These are phyloP conservation scores for Pseudozyma hubeiensis DNA, from an alignment of 1,284 basidiomycete species.

Conservation along the genomic window DNA sequence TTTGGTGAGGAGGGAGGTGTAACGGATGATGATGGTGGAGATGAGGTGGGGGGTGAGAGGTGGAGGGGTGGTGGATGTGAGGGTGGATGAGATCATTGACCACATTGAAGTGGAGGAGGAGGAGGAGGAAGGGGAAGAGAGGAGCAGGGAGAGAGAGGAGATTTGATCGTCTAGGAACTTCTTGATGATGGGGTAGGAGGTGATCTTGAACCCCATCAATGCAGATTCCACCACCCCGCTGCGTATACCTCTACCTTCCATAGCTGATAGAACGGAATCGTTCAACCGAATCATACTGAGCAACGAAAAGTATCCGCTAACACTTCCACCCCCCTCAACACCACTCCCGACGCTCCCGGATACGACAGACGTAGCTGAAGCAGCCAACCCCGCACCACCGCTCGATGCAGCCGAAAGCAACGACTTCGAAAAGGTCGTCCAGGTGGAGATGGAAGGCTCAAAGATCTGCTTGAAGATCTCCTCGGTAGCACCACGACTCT, in stretches of 20 bases:
- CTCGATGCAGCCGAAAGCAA: conserved; percentile 27
- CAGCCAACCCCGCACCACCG: not conserved
- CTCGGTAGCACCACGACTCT: conserved; percentile 42
- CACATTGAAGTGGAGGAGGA: conserved; percentile 4
- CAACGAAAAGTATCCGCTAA: conserved; percentile 35
- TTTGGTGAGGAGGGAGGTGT: conserved; percentile 36
- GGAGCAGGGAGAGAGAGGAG: conserved; percentile 19
- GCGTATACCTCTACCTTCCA: conserved; percentile 32
- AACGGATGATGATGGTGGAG: conserved; percentile 18
- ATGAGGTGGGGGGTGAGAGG: not conserved
- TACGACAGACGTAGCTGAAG: conserved; percentile 5
- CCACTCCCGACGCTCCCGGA: not conserved
- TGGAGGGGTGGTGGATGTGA: not conserved
- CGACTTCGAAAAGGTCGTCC: conserved; percentile 38
- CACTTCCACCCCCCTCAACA: not conserved
- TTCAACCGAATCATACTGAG: conserved; percentile 51
- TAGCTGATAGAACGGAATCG: conserved; percentile 36
- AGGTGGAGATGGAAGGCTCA: conserved; percentile 57
- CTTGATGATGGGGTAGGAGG: conserved; percentile 56
- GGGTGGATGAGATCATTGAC: conserved; percentile 9
- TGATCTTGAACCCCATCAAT: conserved; percentile 58
- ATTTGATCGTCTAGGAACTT: conserved; percentile 56
- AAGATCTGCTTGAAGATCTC: conserved; percentile 66
- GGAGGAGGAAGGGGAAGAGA: conserved; percentile 12
- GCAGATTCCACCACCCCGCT: conserved; percentile 44